Percentiles rank a stretch among this genome's conserved stretches.
These are phyloP conservation scores for Physaria fendleri DNA, from an alignment of 345 rosid genomes.

Conservation along the genomic window DNA sequence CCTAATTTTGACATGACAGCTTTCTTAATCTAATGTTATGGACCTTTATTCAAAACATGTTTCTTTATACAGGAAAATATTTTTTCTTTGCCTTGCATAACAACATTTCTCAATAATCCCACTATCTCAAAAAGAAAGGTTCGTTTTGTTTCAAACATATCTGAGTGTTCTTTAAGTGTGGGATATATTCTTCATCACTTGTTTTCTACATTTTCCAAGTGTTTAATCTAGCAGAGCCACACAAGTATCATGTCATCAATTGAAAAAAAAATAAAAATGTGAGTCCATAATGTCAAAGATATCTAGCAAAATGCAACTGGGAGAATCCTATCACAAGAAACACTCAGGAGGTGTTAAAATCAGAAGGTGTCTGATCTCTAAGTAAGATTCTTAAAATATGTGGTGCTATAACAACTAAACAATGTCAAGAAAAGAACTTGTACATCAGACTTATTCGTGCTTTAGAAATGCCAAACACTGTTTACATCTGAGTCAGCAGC, in stretches of 20 bases:
- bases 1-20: constrained; percentile 35
- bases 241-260: constrained; percentile 2
- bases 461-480: neutral
- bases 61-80: constrained; percentile 13
- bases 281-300: constrained; percentile 11
- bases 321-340: neutral
- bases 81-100: neutral
- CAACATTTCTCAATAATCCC: neutral
- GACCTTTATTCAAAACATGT: constrained; percentile 18
- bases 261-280: neutral
- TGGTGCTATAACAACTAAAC: neutral
- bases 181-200: constrained; percentile 19
- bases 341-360: neutral
- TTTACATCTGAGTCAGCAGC: neutral
- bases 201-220: constrained; percentile 9
- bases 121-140: constrained; percentile 22
- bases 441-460: neutral
- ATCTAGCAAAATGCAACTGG: constrained; percentile 2
- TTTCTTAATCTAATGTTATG: constrained; percentile 26
- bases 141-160: constrained; percentile 17
- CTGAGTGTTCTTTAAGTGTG: constrained; percentile 8
- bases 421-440: neutral
- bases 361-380: neutral
- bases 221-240: constrained; percentile 4
- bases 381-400: neutral